Percentiles rank a stretch among this genome's conserved stretches.
Evolutionary conservation across 2,329 filamentous ascomycete species (phyloP).

Genomic region (Colletotrichum shisoi): DNA sequence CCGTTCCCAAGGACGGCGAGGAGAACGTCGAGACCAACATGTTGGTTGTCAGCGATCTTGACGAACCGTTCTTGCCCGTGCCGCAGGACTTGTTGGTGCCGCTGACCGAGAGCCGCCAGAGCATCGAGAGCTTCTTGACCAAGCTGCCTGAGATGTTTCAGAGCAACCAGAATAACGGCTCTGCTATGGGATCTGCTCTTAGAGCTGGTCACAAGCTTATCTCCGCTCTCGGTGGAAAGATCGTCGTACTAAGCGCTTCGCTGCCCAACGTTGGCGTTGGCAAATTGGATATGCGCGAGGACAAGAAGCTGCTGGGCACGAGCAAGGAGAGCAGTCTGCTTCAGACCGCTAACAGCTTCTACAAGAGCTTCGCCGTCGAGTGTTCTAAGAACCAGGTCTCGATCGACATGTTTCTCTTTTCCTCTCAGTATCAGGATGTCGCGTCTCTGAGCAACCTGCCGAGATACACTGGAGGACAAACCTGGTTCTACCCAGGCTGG

Average conservation of each 20-base stretch:
- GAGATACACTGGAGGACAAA: conserved; percentile 95
- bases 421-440: conserved; percentile 95
- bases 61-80: conserved; percentile 95
- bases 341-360: conserved; percentile 94
- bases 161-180: conserved; percentile 86
- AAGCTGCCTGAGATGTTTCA: conserved; percentile 97
- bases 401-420: conserved; percentile 98
- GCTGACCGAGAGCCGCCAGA: conserved; percentile 84
- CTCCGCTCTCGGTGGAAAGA: conserved; percentile 91
- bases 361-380: conserved; percentile 98
- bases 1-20: conserved; percentile 85
- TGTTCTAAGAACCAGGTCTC: conserved; percentile 99
- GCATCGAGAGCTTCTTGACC: conserved; percentile 87
- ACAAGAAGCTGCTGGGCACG: conserved; percentile 94
- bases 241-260: conserved; percentile 88
- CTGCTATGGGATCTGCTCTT: conserved; percentile 94
- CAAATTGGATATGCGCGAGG: conserved; percentile 90
- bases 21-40: conserved; percentile 87
- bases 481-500: conserved; percentile 98
- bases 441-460: conserved; percentile 95
- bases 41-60: conserved; percentile 92
- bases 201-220: conserved; percentile 96
- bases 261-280: conserved; percentile 90
- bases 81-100: conserved; percentile 91
- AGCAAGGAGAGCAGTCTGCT: conserved; percentile 87